phyloP scores from a whole-genome alignment of 768 basidiomycete genomes.

The Omphalotus guepiniiformis region DNA sequence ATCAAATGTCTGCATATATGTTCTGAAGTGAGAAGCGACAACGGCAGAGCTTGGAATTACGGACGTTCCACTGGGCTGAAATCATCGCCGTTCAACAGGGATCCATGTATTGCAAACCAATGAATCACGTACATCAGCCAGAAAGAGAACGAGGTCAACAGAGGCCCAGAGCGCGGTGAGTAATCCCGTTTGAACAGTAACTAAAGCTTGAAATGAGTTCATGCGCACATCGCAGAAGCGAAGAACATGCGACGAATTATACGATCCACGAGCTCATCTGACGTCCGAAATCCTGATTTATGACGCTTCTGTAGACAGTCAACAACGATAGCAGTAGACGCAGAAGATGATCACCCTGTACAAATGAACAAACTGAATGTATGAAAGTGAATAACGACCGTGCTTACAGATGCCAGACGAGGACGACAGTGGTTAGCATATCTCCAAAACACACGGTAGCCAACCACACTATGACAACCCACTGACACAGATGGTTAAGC shows the following conservation, averaged over 20 bases:
- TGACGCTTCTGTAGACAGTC: conserved; percentile 20
- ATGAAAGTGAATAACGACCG: neutral
- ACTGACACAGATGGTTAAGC: conserved; percentile 4
- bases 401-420: conserved; percentile 35
- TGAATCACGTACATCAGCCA: conserved; percentile 12
- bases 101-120: neutral
- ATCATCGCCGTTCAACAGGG: neutral
- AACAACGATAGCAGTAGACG: neutral
- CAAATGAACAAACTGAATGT: neutral
- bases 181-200: conserved; percentile 32
- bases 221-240: conserved; percentile 1
- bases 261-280: conserved; percentile 32
- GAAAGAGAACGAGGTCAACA: conserved; percentile 26
- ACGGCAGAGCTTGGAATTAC: no score
- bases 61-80: conserved; percentile 12
- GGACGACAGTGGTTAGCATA: conserved; percentile 29
- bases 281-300: conserved; percentile 31
- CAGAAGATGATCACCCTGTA: neutral
- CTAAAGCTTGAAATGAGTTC: conserved; percentile 9
- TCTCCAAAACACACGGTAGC: conserved; percentile 32
- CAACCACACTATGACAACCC: conserved; percentile 33
- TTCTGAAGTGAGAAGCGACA: neutral
- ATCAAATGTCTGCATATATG: conserved; percentile 21
- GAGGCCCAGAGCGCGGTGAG: conserved; percentile 28
- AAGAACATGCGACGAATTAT: conserved; percentile 27